Evolutionary conservation across 768 basidiomycete species (phyloP).

Genomic region (Boletellus ananiceps): DNA sequence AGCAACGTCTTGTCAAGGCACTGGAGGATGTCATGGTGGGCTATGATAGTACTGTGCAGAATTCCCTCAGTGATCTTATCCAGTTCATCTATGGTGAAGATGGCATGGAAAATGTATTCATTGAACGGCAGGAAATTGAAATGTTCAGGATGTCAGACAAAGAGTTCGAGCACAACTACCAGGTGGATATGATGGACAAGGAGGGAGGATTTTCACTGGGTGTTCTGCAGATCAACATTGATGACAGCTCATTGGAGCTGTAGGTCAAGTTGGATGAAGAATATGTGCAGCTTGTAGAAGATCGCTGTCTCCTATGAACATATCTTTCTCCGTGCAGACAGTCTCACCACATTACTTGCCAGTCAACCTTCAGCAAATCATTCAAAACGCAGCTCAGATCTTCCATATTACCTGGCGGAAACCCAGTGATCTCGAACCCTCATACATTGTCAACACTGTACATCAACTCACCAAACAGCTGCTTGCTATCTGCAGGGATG

Average conservation of each 20-base stretch:
- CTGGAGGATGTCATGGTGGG: conserved; percentile 96
- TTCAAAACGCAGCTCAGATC: conserved; percentile 93
- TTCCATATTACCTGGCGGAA: conserved; percentile 96
- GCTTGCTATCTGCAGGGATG: conserved; percentile 83
- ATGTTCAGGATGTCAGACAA: conserved; percentile 77
- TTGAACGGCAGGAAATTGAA: conserved; percentile 92
- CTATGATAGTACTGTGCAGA: conserved; percentile 97
- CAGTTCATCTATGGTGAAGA: conserved; percentile 98
- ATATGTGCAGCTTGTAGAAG: conserved; percentile 57
- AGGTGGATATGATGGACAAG: conserved; percentile 90
- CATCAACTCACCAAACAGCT: conserved; percentile 70
- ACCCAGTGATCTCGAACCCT: conserved; percentile 87
- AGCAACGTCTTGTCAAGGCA: conserved; percentile 96
- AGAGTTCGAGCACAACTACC: conserved; percentile 87
- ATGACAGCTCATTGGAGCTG: conserved; percentile 76
- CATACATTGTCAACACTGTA: conserved; percentile 79
- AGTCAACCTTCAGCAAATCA: conserved; percentile 91
- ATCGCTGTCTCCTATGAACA: conserved; percentile 71
- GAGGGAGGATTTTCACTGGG: conserved; percentile 74
- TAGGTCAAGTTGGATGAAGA: conserved; percentile 84
- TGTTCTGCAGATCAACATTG: conserved; percentile 81
- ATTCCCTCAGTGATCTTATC: conserved; percentile 92
- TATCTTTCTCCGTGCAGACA: conserved; percentile 79
- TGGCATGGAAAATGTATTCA: conserved; percentile 97
- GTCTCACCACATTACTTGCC: conserved; percentile 82